A percentile compares a stretch with the other conserved stretches of the same genome.
Conservation (phyloP, 106 monocot genomes). For the Posidonia australis region DNA sequence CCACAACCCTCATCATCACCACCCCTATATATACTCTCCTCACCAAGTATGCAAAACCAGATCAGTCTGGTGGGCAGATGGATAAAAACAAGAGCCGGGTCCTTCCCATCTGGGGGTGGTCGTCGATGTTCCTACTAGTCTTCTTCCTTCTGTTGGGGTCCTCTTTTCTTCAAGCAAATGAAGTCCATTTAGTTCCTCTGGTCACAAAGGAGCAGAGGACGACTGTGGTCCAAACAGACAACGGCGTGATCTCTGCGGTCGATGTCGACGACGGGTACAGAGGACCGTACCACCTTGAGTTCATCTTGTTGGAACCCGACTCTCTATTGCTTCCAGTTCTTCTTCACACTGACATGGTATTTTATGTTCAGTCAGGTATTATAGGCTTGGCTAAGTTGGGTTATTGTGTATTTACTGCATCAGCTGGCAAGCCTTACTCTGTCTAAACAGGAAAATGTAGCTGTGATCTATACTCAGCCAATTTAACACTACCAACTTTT, state of each 20-base stretch:
- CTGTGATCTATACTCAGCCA: too few species aligned
- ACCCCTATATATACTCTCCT: neutral
- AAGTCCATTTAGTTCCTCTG: slow-evolving; percentile 12
- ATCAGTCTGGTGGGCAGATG: neutral
- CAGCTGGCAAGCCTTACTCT: too few species aligned
- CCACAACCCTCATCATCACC: neutral
- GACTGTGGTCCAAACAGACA: slow-evolving; percentile 31
- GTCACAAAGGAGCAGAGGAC: slow-evolving; percentile 47
- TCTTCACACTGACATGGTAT: slow-evolving; percentile 79
- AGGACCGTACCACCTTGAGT: slow-evolving; percentile 51
- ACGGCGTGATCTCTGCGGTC: slow-evolving; percentile 50
- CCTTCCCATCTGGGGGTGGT: too few species aligned
- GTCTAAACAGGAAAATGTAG: too few species aligned
- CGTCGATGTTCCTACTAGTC: neutral
- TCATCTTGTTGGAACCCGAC: slow-evolving; percentile 55
- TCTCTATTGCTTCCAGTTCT: slow-evolving; percentile 71
- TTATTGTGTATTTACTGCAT: too few species aligned
- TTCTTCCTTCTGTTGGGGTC: neutral
- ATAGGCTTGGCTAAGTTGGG: too few species aligned
- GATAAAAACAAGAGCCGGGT: too few species aligned
- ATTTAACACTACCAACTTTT: too few species aligned
- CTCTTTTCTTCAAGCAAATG: slow-evolving; percentile 1
- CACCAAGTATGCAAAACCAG: neutral
- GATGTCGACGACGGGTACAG: slow-evolving; percentile 37
- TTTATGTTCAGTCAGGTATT: slow-evolving; percentile 77